Evolutionary conservation across 2,329 filamentous ascomycete genomes (phyloP).

Genomic region (Aphanoascus verrucosus): DNA sequence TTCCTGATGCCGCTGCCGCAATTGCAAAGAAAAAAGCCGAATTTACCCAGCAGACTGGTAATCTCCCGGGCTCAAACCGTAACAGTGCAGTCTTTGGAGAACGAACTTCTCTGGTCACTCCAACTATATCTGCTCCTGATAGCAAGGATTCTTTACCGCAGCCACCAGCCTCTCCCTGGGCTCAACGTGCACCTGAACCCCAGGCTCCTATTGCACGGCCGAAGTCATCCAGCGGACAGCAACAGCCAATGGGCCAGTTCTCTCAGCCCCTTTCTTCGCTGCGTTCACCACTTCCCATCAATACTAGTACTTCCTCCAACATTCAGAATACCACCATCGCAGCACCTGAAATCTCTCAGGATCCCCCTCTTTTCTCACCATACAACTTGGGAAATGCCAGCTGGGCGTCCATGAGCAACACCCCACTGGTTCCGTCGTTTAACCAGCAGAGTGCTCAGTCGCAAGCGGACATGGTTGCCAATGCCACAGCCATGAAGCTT

Average conservation of each 20-base stretch:
- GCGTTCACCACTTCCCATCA: slow-evolving; percentile 65
- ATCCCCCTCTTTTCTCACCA: slow-evolving; percentile 77
- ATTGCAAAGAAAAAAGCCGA: slow-evolving; percentile 97
- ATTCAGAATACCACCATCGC: slow-evolving; percentile 77
- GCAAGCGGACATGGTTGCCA: slow-evolving; percentile 96
- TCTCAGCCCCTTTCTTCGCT: slow-evolving; percentile 69
- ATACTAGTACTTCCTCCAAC: slow-evolving; percentile 52
- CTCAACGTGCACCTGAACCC: slow-evolving; percentile 43
- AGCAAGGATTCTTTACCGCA: slow-evolving; percentile 51
- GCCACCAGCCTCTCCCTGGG: slow-evolving; percentile 74
- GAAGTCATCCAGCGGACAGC: slow-evolving; percentile 67
- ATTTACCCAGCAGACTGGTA: slow-evolving; percentile 89
- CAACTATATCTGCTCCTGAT: slow-evolving; percentile 62
- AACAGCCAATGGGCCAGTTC: slow-evolving; percentile 78
- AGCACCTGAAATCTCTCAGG: slow-evolving; percentile 55
- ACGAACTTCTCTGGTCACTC: slow-evolving; percentile 61
- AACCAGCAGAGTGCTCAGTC: slow-evolving; percentile 46
- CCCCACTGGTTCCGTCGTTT: slow-evolving; percentile 86
- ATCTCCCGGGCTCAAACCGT: slow-evolving; percentile 78
- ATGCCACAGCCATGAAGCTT: slow-evolving; percentile 97
- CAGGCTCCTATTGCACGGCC: slow-evolving; percentile 50
- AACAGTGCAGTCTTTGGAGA: slow-evolving; percentile 77
- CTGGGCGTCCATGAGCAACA: slow-evolving; percentile 98
- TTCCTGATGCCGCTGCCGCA: slow-evolving; percentile 94
- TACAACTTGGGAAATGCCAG: slow-evolving; percentile 68